A percentile compares a stretch with the other conserved stretches of the same genome.
Conservation (phyloP, 257 asterid genomes). For the Jaltomata sinuosa region DNA sequence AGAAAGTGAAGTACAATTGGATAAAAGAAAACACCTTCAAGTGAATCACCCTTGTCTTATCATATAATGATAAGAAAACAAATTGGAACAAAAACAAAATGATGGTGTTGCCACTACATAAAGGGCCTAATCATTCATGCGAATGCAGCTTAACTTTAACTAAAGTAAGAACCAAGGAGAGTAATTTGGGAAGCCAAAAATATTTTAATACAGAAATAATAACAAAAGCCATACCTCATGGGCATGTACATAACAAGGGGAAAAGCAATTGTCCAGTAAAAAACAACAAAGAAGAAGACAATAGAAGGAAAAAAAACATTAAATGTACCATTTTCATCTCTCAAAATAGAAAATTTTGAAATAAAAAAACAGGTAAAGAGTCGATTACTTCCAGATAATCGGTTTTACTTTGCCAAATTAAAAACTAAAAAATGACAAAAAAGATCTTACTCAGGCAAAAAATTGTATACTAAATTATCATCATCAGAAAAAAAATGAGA, state of each 20-base stretch:
- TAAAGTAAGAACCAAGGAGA: constrained; percentile 21
- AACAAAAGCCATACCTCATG: neutral
- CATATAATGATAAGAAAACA: constrained; percentile 25
- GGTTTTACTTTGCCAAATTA: neutral
- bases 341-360: neutral
- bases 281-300: neutral
- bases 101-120: constrained; percentile 29
- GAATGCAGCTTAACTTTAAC: constrained; percentile 26
- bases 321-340: neutral
- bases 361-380: neutral
- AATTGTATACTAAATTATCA: neutral
- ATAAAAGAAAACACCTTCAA: neutral
- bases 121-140: constrained; percentile 20
- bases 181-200: neutral
- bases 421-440: neutral
- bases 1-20: neutral
- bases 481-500: neutral
- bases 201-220: neutral
- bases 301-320: neutral
- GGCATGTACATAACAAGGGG: neutral
- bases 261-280: neutral
- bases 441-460: neutral
- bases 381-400: neutral
- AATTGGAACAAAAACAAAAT: constrained; percentile 25
- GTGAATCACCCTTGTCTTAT: constrained; percentile 6